Percentiles rank a stretch among this genome's conserved stretches.
Conservation (phyloP, 2,329 filamentous ascomycete genomes). For the Pseudohalonectria lignicola region DNA sequence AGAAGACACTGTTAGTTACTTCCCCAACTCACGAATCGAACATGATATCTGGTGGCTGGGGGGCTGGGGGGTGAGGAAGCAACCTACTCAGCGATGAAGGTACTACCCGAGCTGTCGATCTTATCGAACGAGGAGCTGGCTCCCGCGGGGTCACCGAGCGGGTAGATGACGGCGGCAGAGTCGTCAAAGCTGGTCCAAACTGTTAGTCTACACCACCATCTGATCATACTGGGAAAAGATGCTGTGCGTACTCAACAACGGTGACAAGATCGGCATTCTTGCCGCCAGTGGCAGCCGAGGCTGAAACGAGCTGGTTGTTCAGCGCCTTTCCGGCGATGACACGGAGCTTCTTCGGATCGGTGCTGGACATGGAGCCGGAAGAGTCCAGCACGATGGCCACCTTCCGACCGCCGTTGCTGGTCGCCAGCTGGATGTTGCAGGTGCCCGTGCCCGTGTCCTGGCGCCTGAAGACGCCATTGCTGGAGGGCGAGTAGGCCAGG, state of each 20-base stretch:
- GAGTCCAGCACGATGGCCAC: constrained; percentile 10
- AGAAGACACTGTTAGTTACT: neutral
- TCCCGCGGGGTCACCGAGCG: constrained; percentile 8
- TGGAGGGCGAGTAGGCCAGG: neutral
- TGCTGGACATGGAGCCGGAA: constrained; percentile 9
- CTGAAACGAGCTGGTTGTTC: constrained; percentile 7
- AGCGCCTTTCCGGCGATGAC: constrained; percentile 8
- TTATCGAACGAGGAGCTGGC: constrained; percentile 7
- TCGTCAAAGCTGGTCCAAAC: constrained; percentile 10
- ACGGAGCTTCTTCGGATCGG: constrained; percentile 8
- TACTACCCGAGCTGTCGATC: constrained; percentile 9
- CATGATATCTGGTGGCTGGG: neutral
- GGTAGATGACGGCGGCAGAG: constrained; percentile 7
- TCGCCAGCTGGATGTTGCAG: constrained; percentile 7
- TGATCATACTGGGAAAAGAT: no score
- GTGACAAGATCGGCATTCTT: constrained; percentile 8
- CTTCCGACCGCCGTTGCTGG: constrained; percentile 7
- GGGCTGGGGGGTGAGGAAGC: no score
- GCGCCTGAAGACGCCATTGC: constrained; percentile 1
- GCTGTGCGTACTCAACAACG: constrained; percentile 10
- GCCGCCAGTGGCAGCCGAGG: constrained; percentile 5
- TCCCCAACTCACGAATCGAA: neutral
- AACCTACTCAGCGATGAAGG: constrained; percentile 7
- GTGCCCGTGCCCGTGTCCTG: constrained; percentile 2
- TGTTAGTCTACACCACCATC: no score